phyloP scores from a whole-genome alignment of 2,329 filamentous ascomycete genomes.

The Ophiostoma sp. region DNA sequence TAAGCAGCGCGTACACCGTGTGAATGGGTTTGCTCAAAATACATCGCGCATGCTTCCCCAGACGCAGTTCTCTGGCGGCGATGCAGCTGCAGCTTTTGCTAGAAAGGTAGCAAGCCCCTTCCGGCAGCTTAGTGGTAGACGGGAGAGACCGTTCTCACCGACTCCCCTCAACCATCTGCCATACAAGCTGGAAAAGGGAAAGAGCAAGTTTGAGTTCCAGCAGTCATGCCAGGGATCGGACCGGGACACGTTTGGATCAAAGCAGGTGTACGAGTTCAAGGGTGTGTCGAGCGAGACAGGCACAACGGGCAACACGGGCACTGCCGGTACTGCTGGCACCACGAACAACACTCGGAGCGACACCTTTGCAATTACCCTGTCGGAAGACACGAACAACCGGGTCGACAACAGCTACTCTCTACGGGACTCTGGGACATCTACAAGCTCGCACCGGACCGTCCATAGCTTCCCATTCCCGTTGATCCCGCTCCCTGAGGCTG shows the following conservation, averaged over 20 bases:
- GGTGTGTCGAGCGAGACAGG: constrained; percentile 15
- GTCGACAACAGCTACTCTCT: neutral
- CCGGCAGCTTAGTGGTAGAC: constrained; percentile 18
- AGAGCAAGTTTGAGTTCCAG: constrained; percentile 25
- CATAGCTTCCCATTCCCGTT: constrained; percentile 33
- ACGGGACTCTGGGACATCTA: constrained; percentile 24
- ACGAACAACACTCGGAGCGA: constrained; percentile 15
- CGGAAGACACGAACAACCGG: neutral
- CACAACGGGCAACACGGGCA: neutral
- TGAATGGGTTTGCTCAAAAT: constrained; percentile 33
- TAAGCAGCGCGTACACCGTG: constrained; percentile 32
- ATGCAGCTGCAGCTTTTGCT: constrained; percentile 12
- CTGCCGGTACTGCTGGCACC: neutral
- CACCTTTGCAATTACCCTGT: neutral
- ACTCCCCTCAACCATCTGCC: constrained; percentile 16
- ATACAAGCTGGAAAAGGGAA: constrained; percentile 16
- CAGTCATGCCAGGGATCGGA: constrained; percentile 21
- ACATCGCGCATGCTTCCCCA: constrained; percentile 26
- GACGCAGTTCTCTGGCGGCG: constrained; percentile 14
- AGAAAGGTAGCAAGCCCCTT: constrained; percentile 25
- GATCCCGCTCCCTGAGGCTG: constrained; percentile 34
- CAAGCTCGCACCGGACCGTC: constrained; percentile 22
- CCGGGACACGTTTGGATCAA: neutral
- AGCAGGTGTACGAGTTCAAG: constrained; percentile 19
- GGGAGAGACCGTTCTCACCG: constrained; percentile 19